A percentile compares a stretch with the other conserved stretches of the same genome.
Evolutionary conservation across 2,329 filamentous ascomycete genomes (phyloP).

Genomic region (Diaporthe australafricana): DNA sequence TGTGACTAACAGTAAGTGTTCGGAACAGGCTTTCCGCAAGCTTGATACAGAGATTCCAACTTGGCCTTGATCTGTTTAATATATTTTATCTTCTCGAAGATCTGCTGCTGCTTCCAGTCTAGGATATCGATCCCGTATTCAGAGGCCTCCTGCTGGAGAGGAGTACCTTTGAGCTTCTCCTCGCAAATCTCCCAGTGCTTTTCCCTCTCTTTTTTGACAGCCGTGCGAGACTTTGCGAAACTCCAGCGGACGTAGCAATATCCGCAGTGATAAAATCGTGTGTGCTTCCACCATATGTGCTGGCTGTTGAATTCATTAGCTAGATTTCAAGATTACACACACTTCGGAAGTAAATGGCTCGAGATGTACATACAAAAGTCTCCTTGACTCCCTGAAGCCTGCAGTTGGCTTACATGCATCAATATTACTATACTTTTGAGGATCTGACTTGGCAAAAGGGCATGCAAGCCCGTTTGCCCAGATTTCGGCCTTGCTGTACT

Average conservation of each 20-base stretch:
- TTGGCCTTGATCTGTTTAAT: background rate
- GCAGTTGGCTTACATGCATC: background rate
- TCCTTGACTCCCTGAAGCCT: background rate
- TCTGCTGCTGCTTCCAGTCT: background rate
- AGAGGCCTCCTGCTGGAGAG: fast-evolving
- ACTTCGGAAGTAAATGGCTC: too few species aligned
- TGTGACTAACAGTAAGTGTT: constrained; percentile 14
- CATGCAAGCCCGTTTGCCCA: background rate
- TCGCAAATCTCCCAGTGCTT: background rate
- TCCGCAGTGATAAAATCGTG: background rate
- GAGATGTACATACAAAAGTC: background rate
- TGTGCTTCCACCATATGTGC: constrained; percentile 20
- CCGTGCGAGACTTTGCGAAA: background rate
- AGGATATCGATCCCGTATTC: background rate
- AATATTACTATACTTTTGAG: background rate
- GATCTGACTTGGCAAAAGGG: constrained; percentile 1
- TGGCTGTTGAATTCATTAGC: background rate
- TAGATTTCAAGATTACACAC: too few species aligned
- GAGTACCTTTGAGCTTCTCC: background rate
- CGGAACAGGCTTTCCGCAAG: background rate
- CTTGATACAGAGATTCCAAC: constrained; percentile 6
- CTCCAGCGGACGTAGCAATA: background rate
- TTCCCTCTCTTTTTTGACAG: background rate
- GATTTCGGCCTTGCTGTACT: constrained; percentile 8
- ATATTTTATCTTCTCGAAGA: background rate